Evolutionary conservation across 495 filamentous ascomycete genomes (phyloP).

Genomic region (Parathielavia appendiculata): DNA sequence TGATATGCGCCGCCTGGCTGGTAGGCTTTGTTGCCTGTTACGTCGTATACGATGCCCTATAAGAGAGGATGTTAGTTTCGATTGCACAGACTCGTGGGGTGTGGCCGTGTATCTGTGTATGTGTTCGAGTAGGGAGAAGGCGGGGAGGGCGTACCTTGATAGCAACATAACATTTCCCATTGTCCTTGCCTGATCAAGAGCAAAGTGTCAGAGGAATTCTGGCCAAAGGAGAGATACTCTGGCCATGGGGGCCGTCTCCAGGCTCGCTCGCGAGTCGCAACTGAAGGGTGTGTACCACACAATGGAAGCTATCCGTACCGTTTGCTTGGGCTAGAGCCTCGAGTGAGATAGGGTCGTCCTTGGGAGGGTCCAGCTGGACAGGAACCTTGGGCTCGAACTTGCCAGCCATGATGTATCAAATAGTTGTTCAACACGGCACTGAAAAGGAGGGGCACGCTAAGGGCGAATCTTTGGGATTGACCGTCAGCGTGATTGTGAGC

Average conservation of each 20-base stretch:
- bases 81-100: too few relatives aligned
- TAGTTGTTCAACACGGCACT: background rate
- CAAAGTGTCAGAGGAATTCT: too few relatives aligned
- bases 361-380: constrained; percentile 77
- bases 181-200: constrained; percentile 47
- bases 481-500: background rate
- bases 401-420: constrained; percentile 45
- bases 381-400: constrained; percentile 83
- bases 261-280: too few relatives aligned
- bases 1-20: constrained; percentile 76
- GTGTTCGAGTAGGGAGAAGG: background rate
- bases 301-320: constrained; percentile 60
- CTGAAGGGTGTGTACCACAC: too few relatives aligned
- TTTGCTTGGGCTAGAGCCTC: constrained; percentile 76
- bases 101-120: constrained; percentile 14
- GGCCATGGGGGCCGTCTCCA: too few relatives aligned
- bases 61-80: constrained; percentile 23
- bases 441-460: background rate
- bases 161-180: constrained; percentile 76
- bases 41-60: constrained; percentile 84
- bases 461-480: background rate
- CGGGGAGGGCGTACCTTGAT: constrained; percentile 59
- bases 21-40: constrained; percentile 80
- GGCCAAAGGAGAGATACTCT: background rate
- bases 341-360: constrained; percentile 72